Evolutionary conservation across 139 green algal species (phyloP), one percentile per base, ranked within the genome.

Genomic region (Chlorella sorokiniana): DNA sequence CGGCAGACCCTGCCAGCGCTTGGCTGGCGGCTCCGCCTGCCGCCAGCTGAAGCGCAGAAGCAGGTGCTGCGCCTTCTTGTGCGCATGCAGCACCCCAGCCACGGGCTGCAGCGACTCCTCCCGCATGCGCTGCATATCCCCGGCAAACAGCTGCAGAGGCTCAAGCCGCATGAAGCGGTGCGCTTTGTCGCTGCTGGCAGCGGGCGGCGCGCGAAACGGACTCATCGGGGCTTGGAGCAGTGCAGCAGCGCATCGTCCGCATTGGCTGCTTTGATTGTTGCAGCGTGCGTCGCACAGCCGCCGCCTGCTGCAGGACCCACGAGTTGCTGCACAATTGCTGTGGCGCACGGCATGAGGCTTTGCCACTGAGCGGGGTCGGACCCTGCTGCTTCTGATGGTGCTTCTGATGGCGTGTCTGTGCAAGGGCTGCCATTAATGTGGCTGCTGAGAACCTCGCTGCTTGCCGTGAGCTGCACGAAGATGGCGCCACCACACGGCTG

Each of bases 41-140:
- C 9, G 6, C 25, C n/a, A 72, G 76, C n/a, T 61, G 40, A 72
- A 42, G 41, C 76, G 61, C 61, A 81, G 41, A 29, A 27, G 40
- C 41, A 81, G 61, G n/a, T 63, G 61, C n/a, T 41, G 76, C 20
- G 76, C 29, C 61, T 48, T 41, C n/a, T 81, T 81, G 61, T 81
- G 76, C 27, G 76, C 59, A 31, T 72, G 76, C 76, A 81, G 42
- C 41, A 81, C 61, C 5, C 40, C 76, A 22, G 54, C 52, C n/a
- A 41, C 72, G n/a, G 42, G 65, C 38, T 44, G 65, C 37, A 31
- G 35, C 11, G 2, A 9, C 16, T 29, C 8, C 7, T 42, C 25
- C 35, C 35, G 63, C 33, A 45, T 1, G 5, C 6, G 63, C 63
- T 14, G n/a, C 27, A 5, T 35, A 16, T 4, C 44, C 71, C 5